phyloP scores from a whole-genome alignment of 2,329 filamentous ascomycete genomes.

The Beauveria medogensis region DNA sequence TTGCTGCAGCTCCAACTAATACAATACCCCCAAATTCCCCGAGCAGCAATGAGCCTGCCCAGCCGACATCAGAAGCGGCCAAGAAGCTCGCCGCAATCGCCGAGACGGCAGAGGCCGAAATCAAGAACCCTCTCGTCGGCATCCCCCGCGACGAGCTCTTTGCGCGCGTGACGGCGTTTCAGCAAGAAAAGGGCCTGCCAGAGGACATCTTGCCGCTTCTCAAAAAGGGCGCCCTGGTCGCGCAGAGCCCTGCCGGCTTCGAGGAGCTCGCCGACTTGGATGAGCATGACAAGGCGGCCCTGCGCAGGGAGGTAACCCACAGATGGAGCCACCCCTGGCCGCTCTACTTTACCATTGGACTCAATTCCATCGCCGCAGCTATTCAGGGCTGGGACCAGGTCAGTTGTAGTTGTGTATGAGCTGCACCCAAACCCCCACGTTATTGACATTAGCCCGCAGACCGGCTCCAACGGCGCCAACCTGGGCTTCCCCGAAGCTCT shows the following conservation, averaged over 20 bases:
- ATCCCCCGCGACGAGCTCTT: constrained; percentile 45
- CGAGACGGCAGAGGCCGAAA: constrained; percentile 22
- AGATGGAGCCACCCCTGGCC: constrained; percentile 41
- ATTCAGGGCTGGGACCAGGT: constrained; percentile 41
- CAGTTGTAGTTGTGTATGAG: not conserved
- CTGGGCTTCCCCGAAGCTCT: constrained; percentile 36
- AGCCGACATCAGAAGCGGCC: not conserved
- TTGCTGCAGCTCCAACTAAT: too few species aligned
- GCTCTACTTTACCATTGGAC: constrained; percentile 41
- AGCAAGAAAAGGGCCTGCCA: constrained; percentile 35
- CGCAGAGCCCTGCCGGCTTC: constrained; percentile 35
- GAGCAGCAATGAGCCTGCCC: not conserved
- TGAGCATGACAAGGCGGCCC: constrained; percentile 31
- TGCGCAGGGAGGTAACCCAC: constrained; percentile 37
- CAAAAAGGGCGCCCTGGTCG: constrained; percentile 22
- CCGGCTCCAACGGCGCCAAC: constrained; percentile 40
- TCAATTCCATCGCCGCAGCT: constrained; percentile 45
- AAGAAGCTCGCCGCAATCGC: constrained; percentile 14
- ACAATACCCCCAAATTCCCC: not conserved
- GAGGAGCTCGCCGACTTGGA: constrained; percentile 28
- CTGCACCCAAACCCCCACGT: too few species aligned
- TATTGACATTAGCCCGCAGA: constrained; percentile 19
- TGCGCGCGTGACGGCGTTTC: constrained; percentile 46
- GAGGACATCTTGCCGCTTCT: constrained; percentile 34
- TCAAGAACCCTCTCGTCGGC: constrained; percentile 41